Evolutionary conservation across 2,329 filamentous ascomycete genomes (phyloP).

Genomic region (Cryphonectria naterciae): DNA sequence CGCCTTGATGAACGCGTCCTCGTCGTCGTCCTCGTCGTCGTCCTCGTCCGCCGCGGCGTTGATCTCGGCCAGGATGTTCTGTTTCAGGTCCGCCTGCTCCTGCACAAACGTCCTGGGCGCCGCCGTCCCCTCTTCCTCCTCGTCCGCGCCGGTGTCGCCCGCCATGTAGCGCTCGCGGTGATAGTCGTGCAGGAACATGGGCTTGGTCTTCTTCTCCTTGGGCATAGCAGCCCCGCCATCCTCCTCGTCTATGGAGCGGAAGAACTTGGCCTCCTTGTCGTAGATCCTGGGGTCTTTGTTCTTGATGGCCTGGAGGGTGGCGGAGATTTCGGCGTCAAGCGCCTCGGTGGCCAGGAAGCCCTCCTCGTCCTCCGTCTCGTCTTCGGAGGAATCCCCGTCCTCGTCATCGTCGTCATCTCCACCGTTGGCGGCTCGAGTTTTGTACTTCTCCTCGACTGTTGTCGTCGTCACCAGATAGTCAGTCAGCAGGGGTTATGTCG

Average conservation of each 20-base stretch:
- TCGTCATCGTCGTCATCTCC: constrained; percentile 55
- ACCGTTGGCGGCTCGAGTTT: constrained; percentile 42
- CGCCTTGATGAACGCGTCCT: constrained; percentile 75
- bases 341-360: constrained; percentile 84
- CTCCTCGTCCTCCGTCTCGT: constrained; percentile 88
- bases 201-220: constrained; percentile 72
- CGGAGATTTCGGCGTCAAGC: constrained; percentile 84
- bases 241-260: constrained; percentile 64
- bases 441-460: constrained; percentile 87
- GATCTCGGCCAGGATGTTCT: constrained; percentile 78
- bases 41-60: constrained; percentile 63
- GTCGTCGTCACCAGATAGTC: constrained; percentile 28
- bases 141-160: constrained; percentile 64
- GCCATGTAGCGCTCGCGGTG: constrained; percentile 87
- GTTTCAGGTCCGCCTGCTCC: constrained; percentile 84
- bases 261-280: constrained; percentile 80
- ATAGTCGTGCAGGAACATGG: constrained; percentile 86
- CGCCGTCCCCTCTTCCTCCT: constrained; percentile 51
- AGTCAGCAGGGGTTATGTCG: background rate
- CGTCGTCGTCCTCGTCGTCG: constrained; percentile 60
- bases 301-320: constrained; percentile 83
- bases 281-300: constrained; percentile 92
- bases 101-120: constrained; percentile 76
- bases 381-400: constrained; percentile 68
- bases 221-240: constrained; percentile 32